phyloP scores from a whole-genome alignment of 1,284 basidiomycete genomes.

The Naganishia sp. region DNA sequence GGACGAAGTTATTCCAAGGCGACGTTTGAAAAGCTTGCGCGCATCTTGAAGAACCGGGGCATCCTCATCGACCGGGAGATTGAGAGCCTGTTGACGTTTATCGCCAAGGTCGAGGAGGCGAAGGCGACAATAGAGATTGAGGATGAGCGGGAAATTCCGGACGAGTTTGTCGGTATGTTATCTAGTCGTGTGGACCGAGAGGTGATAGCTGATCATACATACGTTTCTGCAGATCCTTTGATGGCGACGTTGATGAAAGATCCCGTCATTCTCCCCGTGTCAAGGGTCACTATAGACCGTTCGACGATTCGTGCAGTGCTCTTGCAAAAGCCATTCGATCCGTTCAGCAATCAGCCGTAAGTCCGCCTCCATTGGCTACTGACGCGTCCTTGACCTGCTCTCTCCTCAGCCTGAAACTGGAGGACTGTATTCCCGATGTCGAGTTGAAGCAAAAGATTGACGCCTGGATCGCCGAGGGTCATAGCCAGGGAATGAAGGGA shows the following conservation, averaged over 20 bases:
- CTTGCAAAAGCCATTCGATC: conserved; percentile 85
- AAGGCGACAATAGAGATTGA: conserved; percentile 72
- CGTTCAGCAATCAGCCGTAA: conserved; percentile 78
- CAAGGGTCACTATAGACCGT: conserved; percentile 76
- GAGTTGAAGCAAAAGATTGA: conserved; percentile 68
- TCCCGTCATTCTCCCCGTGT: conserved; percentile 87
- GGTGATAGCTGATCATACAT: conserved; percentile 36
- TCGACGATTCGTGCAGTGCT: conserved; percentile 95
- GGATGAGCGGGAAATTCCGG: conserved; percentile 93
- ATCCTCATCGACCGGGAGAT: conserved; percentile 84
- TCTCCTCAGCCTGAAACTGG: conserved; percentile 62
- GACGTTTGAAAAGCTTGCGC: conserved; percentile 78
- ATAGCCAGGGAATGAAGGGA: conserved; percentile 23
- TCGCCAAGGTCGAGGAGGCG: conserved; percentile 79
- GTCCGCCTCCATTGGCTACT: conserved; percentile 22
- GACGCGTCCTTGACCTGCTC: conserved; percentile 15
- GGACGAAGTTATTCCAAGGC: conserved; percentile 86
- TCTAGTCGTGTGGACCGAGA: conserved; percentile 17
- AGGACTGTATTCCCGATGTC: conserved; percentile 73
- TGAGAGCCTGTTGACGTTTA: conserved; percentile 69
- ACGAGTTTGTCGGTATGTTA: conserved; percentile 83
- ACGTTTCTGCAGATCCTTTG: conserved; percentile 68
- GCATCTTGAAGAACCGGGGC: conserved; percentile 65
- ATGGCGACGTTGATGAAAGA: conserved; percentile 96
- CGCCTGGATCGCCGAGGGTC: conserved; percentile 61